Evolutionary conservation across 1,284 basidiomycete genomes (phyloP).

Genomic region (Ceratobasidium sp.): DNA sequence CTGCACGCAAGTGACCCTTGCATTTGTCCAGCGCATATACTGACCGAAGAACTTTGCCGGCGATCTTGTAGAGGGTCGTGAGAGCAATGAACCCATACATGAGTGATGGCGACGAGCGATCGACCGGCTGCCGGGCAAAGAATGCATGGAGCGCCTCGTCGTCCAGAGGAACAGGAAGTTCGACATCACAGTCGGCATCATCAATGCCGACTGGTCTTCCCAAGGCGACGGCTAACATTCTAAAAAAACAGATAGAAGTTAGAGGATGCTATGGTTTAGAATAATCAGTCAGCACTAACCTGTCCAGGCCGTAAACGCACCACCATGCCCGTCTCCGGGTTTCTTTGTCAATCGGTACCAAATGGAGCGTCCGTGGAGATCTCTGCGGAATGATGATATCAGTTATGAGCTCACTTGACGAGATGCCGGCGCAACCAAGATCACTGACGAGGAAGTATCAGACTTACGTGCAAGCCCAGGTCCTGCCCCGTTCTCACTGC

Average conservation of each 20-base stretch:
- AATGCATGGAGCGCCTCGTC: slow-evolving; percentile 79
- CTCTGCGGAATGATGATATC: slow-evolving; percentile 62
- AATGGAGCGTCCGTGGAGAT: slow-evolving; percentile 73
- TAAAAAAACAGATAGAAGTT: slow-evolving; percentile 49
- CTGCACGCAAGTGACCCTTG: slow-evolving; percentile 72
- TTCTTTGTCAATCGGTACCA: slow-evolving; percentile 83
- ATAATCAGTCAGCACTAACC: slow-evolving; percentile 45
- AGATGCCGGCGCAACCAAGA: slow-evolving; percentile 37
- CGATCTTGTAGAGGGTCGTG: slow-evolving; percentile 81
- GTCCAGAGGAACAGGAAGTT: slow-evolving; percentile 81
- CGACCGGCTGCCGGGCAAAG: slow-evolving; percentile 56
- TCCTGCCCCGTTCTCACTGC: slow-evolving; percentile 88
- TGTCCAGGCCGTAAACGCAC: slow-evolving; percentile 85
- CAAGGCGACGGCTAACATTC: slow-evolving; percentile 87
- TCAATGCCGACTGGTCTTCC: slow-evolving; percentile 83
- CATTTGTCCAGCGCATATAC: slow-evolving; percentile 75
- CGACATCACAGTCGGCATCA: slow-evolving; percentile 83
- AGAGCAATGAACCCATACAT: slow-evolving; percentile 85
- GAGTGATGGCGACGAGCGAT: slow-evolving; percentile 62
- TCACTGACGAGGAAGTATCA: slow-evolving; percentile 16
- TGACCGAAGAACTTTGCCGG: slow-evolving; percentile 77
- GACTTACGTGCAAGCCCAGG: slow-evolving; percentile 85
- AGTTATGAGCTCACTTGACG: slow-evolving; percentile 14
- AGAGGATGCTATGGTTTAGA: background rate
- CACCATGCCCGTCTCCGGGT: slow-evolving; percentile 90